These are phyloP conservation scores for Raffaelea arxii DNA, from an alignment of 2,329 filamentous ascomycete species.

Conservation along the genomic window DNA sequence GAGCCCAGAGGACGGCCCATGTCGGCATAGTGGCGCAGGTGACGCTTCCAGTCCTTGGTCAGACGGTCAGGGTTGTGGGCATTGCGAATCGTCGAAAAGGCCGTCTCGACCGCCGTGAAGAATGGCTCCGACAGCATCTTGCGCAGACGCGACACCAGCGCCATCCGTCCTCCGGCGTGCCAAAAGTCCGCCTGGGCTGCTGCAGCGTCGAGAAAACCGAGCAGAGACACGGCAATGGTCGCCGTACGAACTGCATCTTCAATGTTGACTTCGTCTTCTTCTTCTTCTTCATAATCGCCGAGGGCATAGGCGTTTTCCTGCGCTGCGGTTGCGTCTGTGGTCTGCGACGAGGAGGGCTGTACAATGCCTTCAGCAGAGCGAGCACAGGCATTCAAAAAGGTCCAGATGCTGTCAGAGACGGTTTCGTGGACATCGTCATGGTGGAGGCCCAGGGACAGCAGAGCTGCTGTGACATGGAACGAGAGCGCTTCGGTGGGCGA, in stretches of 20 bases:
- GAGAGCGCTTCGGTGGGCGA: conserved; percentile 83
- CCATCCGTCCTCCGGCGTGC: conserved; percentile 62
- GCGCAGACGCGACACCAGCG: conserved; percentile 61
- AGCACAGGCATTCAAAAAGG: conserved; percentile 64
- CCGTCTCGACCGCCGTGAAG: conserved; percentile 76
- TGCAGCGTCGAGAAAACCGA: conserved; percentile 81
- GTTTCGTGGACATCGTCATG: conserved; percentile 59
- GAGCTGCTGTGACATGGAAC: conserved; percentile 66
- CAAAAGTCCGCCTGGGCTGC: conserved; percentile 74
- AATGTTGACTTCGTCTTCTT: conserved; percentile 48
- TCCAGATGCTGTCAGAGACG: conserved; percentile 56
- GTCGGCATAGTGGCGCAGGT: conserved; percentile 71
- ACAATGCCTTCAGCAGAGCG: conserved; percentile 47
- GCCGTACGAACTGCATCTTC: conserved; percentile 61
- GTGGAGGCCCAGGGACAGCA: conserved; percentile 70
- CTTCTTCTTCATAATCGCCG: conserved; percentile 33
- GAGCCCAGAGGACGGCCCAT: conserved; percentile 75
- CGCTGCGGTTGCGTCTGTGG: background rate
- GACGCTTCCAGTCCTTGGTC: conserved; percentile 79
- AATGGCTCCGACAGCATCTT: conserved; percentile 74
- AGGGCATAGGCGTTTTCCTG: background rate
- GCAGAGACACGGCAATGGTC: conserved; percentile 71
- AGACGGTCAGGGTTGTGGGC: conserved; percentile 54
- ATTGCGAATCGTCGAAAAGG: conserved; percentile 84
- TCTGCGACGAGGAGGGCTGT: conserved; percentile 18